Base-by-base conservation (phyloP, 768 basidiomycete genomes). In the Lactarius quietus region DNA sequence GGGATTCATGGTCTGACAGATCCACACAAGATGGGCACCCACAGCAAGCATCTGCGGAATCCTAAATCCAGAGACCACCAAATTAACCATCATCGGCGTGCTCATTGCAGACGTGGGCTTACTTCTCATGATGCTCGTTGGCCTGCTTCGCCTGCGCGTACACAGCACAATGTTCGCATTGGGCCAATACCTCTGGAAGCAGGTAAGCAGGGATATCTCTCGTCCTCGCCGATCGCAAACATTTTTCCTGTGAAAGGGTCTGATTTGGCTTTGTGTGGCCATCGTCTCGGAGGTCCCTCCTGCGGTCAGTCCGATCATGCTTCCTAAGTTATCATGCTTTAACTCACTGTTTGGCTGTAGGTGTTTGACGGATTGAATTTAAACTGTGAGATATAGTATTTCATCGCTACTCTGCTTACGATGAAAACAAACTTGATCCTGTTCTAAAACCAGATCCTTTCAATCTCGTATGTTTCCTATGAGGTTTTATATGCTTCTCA, bases 121-220 rank as follows among this genome's bases (percentile, higher is more conserved):
- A 33, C 52, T 63, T 7, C 18, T 38, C 1, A 36, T 31, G 26
- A 60, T 67, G 62, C 36, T 67, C 20, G 35, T 41, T 35, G 62
- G 62, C 26, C 39, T 67, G 41, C 33, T 67, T 23, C 41, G 41
- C 38, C 8, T 62, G 14, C 65, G 56, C n/a, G 33, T 4, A 14
- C 9, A 17, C 3, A 39, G 53, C 29, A n/a, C 26, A 23, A 20
- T 7, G 23, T 12, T 35, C 23, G 56, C 58, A 1, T 26, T 67
- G 10, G 28, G 54, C 26, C 26, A 15, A 3, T 9, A 60, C 35
- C 57, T 67, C 7, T 64, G 33, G 51, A 64, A 17, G 36, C 66
- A 63, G 58, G 66, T 63, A 28, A 23, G 45, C 23, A n/a, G n/a
- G n/a, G 45, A 6, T n/a, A 8, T 48, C 45, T 48, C 12, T 1